Percentiles rank a stretch among this genome's conserved stretches.
Evolutionary conservation across 345 rosid genomes (phyloP).

Genomic region (Ceriops decandra): DNA sequence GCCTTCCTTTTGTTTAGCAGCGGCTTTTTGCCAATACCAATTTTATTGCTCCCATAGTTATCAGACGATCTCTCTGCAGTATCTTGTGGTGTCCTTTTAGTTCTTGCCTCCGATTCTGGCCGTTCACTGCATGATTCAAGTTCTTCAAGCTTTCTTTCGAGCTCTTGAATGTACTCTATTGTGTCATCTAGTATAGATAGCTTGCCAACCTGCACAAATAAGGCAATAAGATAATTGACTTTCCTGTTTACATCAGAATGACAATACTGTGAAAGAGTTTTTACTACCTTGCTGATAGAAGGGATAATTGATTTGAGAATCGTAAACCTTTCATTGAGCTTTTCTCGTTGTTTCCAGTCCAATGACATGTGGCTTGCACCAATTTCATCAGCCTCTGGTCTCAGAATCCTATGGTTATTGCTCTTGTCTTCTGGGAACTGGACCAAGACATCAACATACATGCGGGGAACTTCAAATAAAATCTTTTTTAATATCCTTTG

Average conservation of each 20-base stretch:
- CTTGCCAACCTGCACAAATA: constrained; percentile 57
- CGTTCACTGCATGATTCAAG: constrained; percentile 45
- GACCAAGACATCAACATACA: constrained; percentile 38
- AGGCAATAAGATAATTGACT: background rate
- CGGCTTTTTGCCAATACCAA: constrained; percentile 22
- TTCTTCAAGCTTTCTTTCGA: constrained; percentile 62
- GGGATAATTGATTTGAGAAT: constrained; percentile 69
- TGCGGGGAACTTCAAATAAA: constrained; percentile 62
- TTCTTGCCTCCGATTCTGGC: constrained; percentile 33
- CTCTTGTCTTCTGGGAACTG: constrained; percentile 36
- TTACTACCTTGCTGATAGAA: constrained; percentile 59
- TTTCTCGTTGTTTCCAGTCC: constrained; percentile 49
- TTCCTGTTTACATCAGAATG: background rate
- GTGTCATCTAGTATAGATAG: constrained; percentile 77
- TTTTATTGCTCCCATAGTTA: constrained; percentile 39
- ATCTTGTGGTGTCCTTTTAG: constrained; percentile 45
- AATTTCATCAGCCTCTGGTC: constrained; percentile 49
- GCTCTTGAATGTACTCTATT: constrained; percentile 63
- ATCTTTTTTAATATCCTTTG: constrained; percentile 75
- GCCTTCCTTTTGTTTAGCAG: constrained; percentile 57
- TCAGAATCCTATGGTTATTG: constrained; percentile 33
- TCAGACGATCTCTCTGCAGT: constrained; percentile 57
- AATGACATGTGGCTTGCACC: constrained; percentile 35
- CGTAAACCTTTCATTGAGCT: constrained; percentile 49
- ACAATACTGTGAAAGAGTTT: background rate